These are phyloP conservation scores for Massariosphaeria phaeospora DNA, from an alignment of 495 filamentous ascomycete genomes.

Conservation along the genomic window DNA sequence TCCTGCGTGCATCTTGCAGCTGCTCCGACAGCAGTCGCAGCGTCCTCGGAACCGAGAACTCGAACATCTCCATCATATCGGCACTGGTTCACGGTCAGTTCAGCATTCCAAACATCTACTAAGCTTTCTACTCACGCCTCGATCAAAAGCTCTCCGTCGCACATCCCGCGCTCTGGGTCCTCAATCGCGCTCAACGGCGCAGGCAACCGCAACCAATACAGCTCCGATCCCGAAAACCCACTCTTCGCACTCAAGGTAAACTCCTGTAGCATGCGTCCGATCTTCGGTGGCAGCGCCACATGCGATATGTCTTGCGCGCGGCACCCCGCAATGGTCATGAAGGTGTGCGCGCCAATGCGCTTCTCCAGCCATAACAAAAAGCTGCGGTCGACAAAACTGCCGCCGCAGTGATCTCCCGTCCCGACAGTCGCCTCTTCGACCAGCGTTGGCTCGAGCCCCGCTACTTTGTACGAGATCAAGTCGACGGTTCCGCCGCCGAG, in stretches of 20 bases:
- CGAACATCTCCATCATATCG: constrained; percentile 18
- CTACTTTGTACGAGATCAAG: constrained; percentile 58
- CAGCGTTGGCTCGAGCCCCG: constrained; percentile 47
- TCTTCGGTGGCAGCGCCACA: constrained; percentile 2
- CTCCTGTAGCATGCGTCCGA: constrained; percentile 18
- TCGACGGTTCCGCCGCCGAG: constrained; percentile 49
- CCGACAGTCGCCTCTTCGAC: constrained; percentile 23
- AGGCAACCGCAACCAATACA: constrained; percentile 16
- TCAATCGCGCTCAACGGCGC: constrained; percentile 11
- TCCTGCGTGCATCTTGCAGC: constrained; percentile 3
- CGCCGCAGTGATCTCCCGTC: constrained; percentile 14
- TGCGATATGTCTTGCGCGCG: not conserved
- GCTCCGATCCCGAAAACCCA: constrained; percentile 12
- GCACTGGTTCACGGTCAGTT: not conserved
- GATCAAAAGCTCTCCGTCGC: constrained; percentile 15
- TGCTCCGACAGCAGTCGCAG: constrained; percentile 5
- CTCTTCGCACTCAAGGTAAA: constrained; percentile 15
- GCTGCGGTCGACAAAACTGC: constrained; percentile 18
- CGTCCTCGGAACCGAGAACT: constrained; percentile 5
- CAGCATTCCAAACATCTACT: too few relatives aligned
- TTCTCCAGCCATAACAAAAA: constrained; percentile 16
- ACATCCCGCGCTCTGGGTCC: constrained; percentile 9
- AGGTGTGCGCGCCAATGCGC: constrained; percentile 2
- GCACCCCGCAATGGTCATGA: constrained; percentile 15
- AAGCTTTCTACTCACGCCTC: too few relatives aligned